Evolutionary conservation across 2,329 filamentous ascomycete species (phyloP).

Genomic region (Penicillium expansum): DNA sequence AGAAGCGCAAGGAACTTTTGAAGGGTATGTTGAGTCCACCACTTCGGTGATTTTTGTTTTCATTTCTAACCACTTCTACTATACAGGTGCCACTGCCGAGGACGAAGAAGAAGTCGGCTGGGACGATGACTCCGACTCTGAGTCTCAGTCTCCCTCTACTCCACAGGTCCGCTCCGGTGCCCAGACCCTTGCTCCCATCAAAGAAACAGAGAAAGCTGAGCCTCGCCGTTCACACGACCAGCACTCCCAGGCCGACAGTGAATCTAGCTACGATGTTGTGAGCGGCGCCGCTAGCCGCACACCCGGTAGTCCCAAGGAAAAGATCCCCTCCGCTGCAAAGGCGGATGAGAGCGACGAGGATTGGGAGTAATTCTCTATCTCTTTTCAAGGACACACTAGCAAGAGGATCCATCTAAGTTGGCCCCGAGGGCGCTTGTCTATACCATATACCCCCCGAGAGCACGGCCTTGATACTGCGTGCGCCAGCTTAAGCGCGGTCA

Average conservation of each 20-base stretch:
- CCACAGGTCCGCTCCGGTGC: conserved; percentile 43
- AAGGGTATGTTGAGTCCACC: conserved; percentile 64
- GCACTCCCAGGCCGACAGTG: conserved; percentile 87
- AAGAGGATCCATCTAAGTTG: not conserved
- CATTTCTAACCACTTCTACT: conserved; percentile 3
- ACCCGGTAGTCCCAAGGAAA: conserved; percentile 62
- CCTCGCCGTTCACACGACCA: conserved; percentile 76
- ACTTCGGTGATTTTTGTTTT: not conserved
- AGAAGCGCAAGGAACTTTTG: conserved; percentile 79
- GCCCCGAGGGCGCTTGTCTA: conserved; percentile 3
- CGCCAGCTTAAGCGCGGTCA: not conserved
- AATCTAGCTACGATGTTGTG: conserved; percentile 93
- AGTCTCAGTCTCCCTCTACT: conserved; percentile 44
- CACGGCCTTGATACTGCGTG: not conserved
- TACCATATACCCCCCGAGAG: not conserved
- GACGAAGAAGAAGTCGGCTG: conserved; percentile 69
- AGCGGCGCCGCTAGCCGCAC: conserved; percentile 77
- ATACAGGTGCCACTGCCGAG: conserved; percentile 49
- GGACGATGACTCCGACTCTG: conserved; percentile 69
- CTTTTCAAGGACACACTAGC: not conserved
- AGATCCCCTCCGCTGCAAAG: conserved; percentile 38
- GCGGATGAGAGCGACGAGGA: conserved; percentile 67
- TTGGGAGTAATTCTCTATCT: conserved; percentile 61
- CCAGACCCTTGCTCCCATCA: conserved; percentile 28
- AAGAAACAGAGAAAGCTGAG: conserved; percentile 60